These are phyloP conservation scores for Microbotryum saponariae DNA, from an alignment of 1,284 basidiomycete species.

Conservation along the genomic window DNA sequence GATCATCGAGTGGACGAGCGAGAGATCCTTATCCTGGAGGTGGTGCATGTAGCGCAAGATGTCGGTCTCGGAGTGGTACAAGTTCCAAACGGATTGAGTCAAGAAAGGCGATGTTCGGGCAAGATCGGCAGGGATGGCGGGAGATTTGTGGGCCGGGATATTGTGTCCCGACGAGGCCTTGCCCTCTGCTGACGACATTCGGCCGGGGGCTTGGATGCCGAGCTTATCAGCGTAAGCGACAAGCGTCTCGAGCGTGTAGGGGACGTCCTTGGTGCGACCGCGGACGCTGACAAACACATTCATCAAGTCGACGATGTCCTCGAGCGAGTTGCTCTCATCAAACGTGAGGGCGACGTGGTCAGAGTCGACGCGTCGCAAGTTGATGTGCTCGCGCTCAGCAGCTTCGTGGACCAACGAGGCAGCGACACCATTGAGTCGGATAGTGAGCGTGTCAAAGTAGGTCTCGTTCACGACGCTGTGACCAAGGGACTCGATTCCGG, in stretches of 20 bases:
- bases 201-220: constrained; percentile 30
- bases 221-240: constrained; percentile 40
- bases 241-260: constrained; percentile 39
- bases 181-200: constrained; percentile 14
- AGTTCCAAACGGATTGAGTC: constrained; percentile 75
- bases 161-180: constrained; percentile 33
- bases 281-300: constrained; percentile 63
- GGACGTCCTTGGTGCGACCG: constrained; percentile 12
- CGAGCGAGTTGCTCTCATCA: constrained; percentile 73
- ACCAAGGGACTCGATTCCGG: constrained; percentile 62
- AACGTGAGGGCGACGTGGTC: constrained; percentile 77
- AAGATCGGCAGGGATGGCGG: constrained; percentile 52
- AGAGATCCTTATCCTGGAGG: constrained; percentile 88
- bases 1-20: constrained; percentile 93
- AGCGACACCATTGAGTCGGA: constrained; percentile 54
- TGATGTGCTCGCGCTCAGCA: constrained; percentile 64
- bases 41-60: constrained; percentile 86
- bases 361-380: constrained; percentile 73
- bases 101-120: constrained; percentile 69
- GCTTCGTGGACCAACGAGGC: constrained; percentile 63
- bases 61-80: constrained; percentile 94
- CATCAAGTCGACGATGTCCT: constrained; percentile 59
- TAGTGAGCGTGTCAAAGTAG: constrained; percentile 92
- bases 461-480: constrained; percentile 55
- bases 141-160: constrained; percentile 32